phyloP scores from a whole-genome alignment of 768 basidiomycete species.

The Myochromella boudieri region DNA sequence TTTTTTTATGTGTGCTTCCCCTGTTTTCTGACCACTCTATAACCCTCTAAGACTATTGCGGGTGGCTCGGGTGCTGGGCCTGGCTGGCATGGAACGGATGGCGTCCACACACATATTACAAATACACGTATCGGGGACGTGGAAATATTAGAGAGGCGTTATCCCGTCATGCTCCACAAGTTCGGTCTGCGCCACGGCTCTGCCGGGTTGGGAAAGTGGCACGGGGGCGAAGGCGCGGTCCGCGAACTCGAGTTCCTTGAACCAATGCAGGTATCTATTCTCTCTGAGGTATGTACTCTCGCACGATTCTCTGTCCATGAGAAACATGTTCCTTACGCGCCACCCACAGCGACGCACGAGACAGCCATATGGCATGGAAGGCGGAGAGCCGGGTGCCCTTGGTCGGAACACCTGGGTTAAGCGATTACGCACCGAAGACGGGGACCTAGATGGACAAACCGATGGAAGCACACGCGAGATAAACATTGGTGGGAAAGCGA shows the following conservation, averaged over 20 bases:
- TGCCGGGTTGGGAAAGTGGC: constrained; percentile 69
- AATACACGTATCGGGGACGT: constrained; percentile 93
- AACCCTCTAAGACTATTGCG: constrained; percentile 76
- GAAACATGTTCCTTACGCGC: background rate
- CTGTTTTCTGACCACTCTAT: constrained; percentile 1
- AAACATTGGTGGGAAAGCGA: constrained; percentile 89
- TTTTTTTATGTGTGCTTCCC: constrained; percentile 8
- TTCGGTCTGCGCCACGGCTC: constrained; percentile 75
- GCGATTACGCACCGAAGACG: constrained; percentile 60
- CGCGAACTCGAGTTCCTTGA: constrained; percentile 83
- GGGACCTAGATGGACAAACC: constrained; percentile 53
- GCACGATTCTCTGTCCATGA: background rate
- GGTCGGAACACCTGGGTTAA: constrained; percentile 92
- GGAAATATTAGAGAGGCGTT: constrained; percentile 90
- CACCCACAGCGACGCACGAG: constrained; percentile 69
- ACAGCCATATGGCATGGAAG: constrained; percentile 84
- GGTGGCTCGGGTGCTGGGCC: constrained; percentile 93
- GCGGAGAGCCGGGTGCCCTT: constrained; percentile 66
- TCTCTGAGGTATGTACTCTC: constrained; percentile 65
- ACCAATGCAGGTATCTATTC: constrained; percentile 82
- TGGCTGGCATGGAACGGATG: constrained; percentile 87
- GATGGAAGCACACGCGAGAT: constrained; percentile 50
- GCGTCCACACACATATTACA: constrained; percentile 92
- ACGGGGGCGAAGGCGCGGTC: constrained; percentile 82
- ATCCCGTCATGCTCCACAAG: constrained; percentile 85